Percentiles rank a stretch among this genome's conserved stretches.
These are phyloP conservation scores for Clarireedia hainanense DNA, from an alignment of 2,329 filamentous ascomycete species.

Conservation along the genomic window DNA sequence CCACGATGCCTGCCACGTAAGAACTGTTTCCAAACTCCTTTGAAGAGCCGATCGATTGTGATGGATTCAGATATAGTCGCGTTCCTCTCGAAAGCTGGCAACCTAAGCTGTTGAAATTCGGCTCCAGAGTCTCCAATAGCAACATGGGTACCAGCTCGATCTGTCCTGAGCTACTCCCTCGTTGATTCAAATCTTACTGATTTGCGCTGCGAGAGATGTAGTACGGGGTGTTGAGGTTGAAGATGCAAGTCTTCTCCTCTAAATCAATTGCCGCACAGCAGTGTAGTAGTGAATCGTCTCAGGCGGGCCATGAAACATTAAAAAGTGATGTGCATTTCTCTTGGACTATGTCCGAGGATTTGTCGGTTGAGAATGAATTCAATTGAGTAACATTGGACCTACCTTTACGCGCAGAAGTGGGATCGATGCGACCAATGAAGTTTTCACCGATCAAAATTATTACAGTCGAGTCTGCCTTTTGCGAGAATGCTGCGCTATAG, in stretches of 20 bases:
- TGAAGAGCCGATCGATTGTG: conserved; percentile 23
- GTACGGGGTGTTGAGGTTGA: conserved; percentile 73
- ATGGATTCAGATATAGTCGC: conserved; percentile 51
- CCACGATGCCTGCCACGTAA: conserved; percentile 45
- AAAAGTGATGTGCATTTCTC: conserved; percentile 33
- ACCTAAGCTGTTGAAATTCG: conserved; percentile 21
- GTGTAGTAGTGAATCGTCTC: conserved; percentile 22
- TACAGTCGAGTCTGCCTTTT: conserved; percentile 72
- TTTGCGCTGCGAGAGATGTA: conserved; percentile 50
- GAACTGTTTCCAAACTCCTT: conserved; percentile 15
- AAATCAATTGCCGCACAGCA: conserved; percentile 63
- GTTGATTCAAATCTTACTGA: conserved; percentile 39
- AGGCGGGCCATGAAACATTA: conserved; percentile 15
- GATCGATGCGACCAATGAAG: conserved; percentile 20
- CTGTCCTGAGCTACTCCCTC: conserved; percentile 58
- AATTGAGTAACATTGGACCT: conserved; percentile 17
- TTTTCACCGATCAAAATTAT: conserved; percentile 72
- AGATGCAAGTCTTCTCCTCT: conserved; percentile 58
- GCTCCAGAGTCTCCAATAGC: conserved; percentile 35
- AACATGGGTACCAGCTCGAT: conserved; percentile 67
- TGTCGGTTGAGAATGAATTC: conserved; percentile 62
- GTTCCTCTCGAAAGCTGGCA: conserved; percentile 67
- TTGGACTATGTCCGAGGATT: conserved; percentile 54
- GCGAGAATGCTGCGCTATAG: conserved; percentile 86
- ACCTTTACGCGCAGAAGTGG: conserved; percentile 16